Percentiles rank a stretch among this genome's conserved stretches.
phyloP scores from a whole-genome alignment of 306 rosid species.

The Acmispon strigosus region DNA sequence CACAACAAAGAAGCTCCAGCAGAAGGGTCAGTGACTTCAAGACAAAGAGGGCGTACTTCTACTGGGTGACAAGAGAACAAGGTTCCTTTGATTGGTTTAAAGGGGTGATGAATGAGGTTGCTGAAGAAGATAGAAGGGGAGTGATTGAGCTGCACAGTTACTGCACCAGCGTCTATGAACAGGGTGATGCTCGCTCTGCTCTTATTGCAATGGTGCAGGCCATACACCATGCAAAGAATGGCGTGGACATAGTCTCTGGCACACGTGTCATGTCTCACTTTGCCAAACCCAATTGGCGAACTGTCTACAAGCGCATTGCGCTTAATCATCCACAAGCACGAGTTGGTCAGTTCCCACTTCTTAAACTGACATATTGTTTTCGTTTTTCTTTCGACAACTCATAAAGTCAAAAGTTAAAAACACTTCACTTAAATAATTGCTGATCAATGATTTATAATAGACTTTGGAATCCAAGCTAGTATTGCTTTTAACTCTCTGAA shows the following conservation, averaged over 20 bases:
- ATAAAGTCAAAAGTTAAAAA: background rate
- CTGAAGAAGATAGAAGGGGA: conserved; percentile 45
- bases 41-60: conserved; percentile 54
- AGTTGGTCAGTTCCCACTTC: conserved; percentile 53
- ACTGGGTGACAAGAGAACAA: conserved; percentile 71
- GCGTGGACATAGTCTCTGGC: conserved; percentile 63
- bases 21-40: conserved; percentile 24
- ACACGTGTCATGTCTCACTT: conserved; percentile 66
- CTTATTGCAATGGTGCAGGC: conserved; percentile 65
- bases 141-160: conserved; percentile 63
- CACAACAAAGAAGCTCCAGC: background rate
- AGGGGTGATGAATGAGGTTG: conserved; percentile 59
- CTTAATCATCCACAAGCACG: conserved; percentile 37
- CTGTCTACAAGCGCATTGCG: conserved; percentile 59
- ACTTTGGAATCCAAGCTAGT: background rate
- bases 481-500: background rate
- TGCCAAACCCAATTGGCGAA: conserved; percentile 67
- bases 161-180: conserved; percentile 67
- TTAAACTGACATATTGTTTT: background rate
- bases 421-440: conserved; percentile 2
- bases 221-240: conserved; percentile 49
- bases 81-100: conserved; percentile 70
- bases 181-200: conserved; percentile 74
- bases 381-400: background rate
- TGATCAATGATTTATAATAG: background rate